Percentiles rank a stretch among this genome's conserved stretches.
phyloP scores from a whole-genome alignment of 2,329 filamentous ascomycete species.

The Pseudogymnoascus sp. region DNA sequence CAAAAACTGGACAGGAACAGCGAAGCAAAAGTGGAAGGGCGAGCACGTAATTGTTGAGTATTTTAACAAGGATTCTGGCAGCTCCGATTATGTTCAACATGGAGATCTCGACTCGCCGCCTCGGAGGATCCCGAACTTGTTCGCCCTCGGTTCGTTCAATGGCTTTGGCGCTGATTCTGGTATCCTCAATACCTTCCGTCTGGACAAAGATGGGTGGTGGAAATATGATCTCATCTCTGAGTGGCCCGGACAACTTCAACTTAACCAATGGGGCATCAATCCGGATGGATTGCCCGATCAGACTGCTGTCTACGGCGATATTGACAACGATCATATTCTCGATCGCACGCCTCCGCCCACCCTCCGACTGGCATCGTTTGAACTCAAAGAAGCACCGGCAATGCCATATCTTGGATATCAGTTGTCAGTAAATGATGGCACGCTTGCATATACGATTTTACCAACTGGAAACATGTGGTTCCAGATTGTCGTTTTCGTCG shows the following conservation, averaged over 20 bases:
- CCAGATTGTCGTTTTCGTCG: conserved; percentile 45
- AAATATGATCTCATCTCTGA: conserved; percentile 53
- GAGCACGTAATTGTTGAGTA: conserved; percentile 57
- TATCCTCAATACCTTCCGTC: conserved; percentile 44
- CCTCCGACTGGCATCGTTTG: conserved; percentile 46
- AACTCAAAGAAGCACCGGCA: conserved; percentile 46
- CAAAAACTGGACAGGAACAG: conserved; percentile 48
- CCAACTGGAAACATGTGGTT: conserved; percentile 44
- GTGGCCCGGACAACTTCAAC: conserved; percentile 52
- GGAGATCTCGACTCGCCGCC: conserved; percentile 41
- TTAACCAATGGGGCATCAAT: conserved; percentile 61
- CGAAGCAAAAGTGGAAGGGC: conserved; percentile 50
- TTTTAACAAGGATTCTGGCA: conserved; percentile 51
- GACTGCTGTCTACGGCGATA: conserved; percentile 50
- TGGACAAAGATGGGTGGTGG: conserved; percentile 45
- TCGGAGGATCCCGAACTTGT: conserved; percentile 55
- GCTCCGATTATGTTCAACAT: conserved; percentile 52
- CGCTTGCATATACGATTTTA: conserved; percentile 41
- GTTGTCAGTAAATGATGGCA: conserved; percentile 47
- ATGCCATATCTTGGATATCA: conserved; percentile 46
- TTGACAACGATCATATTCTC: conserved; percentile 50
- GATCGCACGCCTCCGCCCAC: conserved; percentile 54
- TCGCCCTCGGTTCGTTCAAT: conserved; percentile 54
- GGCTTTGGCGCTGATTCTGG: conserved; percentile 56
- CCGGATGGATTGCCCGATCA: conserved; percentile 54